Evolutionary conservation across 2,329 filamentous ascomycete genomes (phyloP).

Genomic region (Clonostachys sp.): DNA sequence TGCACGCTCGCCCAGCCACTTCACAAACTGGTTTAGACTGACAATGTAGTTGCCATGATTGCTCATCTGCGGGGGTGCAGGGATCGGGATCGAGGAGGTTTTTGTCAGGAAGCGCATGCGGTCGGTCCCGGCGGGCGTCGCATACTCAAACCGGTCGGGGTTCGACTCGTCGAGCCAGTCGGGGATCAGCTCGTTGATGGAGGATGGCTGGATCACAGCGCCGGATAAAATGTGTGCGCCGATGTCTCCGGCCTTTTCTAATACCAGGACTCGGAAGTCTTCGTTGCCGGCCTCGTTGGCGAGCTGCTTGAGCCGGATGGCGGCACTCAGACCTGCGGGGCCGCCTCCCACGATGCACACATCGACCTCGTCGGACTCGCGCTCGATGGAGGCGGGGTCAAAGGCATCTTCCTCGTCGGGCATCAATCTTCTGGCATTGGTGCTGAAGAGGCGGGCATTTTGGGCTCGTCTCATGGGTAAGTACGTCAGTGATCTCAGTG

Average conservation of each 20-base stretch:
- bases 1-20: conserved; percentile 94
- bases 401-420: conserved; percentile 47
- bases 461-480: too few species aligned
- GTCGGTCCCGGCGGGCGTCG: conserved; percentile 78
- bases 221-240: conserved; percentile 95
- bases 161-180: conserved; percentile 92
- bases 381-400: conserved; percentile 66
- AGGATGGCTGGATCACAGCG: conserved; percentile 86
- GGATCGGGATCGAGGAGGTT: conserved; percentile 71
- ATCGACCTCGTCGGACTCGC: conserved; percentile 90
- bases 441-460: conserved; percentile 26
- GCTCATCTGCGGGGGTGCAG: conserved; percentile 93
- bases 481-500: neutral
- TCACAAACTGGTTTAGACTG: conserved; percentile 88
- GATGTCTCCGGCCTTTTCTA: conserved; percentile 94
- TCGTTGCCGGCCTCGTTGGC: conserved; percentile 94
- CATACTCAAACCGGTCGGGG: conserved; percentile 79
- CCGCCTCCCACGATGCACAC: conserved; percentile 96
- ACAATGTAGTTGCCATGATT: conserved; percentile 98
- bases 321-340: conserved; percentile 88
- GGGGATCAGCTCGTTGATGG: conserved; percentile 85
- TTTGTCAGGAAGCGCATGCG: conserved; percentile 94
- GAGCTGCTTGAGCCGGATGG: conserved; percentile 91
- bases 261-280: conserved; percentile 85
- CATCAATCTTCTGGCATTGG: conserved; percentile 11